Conservation (phyloP, 305 asterid species). For the Fraxinus xanthoxyloides region DNA sequence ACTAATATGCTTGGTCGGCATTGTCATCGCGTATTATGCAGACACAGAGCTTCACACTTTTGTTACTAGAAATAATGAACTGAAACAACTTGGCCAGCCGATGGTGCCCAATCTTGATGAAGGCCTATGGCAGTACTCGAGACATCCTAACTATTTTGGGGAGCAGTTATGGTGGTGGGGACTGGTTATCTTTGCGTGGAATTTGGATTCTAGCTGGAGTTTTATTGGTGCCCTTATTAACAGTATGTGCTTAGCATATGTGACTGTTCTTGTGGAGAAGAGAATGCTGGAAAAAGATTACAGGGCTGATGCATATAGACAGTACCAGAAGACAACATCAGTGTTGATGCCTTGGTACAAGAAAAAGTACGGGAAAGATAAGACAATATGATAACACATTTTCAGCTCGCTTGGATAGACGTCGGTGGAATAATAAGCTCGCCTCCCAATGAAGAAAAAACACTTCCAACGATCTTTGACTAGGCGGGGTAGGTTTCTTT, state of each 20-base stretch:
- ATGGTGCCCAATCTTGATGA: conserved; percentile 58
- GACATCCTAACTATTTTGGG: conserved; percentile 91
- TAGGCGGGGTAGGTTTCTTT: not conserved
- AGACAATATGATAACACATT: conserved; percentile 41
- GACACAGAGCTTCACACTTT: conserved; percentile 77
- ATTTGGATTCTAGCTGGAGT: conserved; percentile 58
- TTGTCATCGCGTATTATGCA: conserved; percentile 57
- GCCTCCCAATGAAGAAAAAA: not conserved
- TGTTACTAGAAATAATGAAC: conserved; percentile 44
- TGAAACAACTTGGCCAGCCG: conserved; percentile 48
- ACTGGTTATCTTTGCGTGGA: conserved; percentile 65
- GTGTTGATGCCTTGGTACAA: conserved; percentile 87
- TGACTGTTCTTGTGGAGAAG: conserved; percentile 76
- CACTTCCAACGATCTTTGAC: not conserved
- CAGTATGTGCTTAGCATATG: conserved; percentile 76
- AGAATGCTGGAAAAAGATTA: conserved; percentile 69
- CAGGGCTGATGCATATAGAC: conserved; percentile 66
- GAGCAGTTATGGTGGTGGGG: conserved; percentile 99
- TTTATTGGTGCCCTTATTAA: conserved; percentile 66
- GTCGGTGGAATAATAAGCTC: not conserved
- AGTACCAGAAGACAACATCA: conserved; percentile 66
- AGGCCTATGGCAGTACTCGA: conserved; percentile 76
- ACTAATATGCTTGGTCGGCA: conserved; percentile 57
- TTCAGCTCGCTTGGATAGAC: not conserved
- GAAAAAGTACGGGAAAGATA: conserved; percentile 43